A percentile compares a stretch with the other conserved stretches of the same genome.
Evolutionary conservation across 1,139 yeast genomes (phyloP).

Genomic region (Magnusiomyces clavatus): DNA sequence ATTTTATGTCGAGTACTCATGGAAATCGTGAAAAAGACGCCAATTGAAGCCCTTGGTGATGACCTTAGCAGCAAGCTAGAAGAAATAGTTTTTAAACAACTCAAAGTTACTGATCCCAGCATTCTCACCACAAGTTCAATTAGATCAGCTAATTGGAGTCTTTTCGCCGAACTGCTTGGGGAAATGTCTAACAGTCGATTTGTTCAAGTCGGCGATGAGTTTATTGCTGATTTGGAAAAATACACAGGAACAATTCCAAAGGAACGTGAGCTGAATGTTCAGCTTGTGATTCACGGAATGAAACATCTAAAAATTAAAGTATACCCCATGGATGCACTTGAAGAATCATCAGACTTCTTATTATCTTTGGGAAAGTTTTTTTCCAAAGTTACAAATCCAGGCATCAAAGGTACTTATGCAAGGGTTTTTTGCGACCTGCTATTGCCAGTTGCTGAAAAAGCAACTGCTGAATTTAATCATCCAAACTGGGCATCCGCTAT

Average conservation of each 20-base stretch:
- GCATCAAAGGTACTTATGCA: conserved; percentile 65
- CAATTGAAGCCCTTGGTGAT: conserved; percentile 62
- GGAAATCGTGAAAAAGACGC: conserved; percentile 85
- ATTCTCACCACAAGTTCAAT: conserved; percentile 58
- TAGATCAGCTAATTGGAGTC: conserved; percentile 87
- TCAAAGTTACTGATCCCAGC: conserved; percentile 79
- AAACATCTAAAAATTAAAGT: conserved; percentile 64
- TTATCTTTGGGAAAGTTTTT: conserved; percentile 83
- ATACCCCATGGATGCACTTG: conserved; percentile 82
- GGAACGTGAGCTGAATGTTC: conserved; percentile 66
- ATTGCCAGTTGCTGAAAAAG: conserved; percentile 71
- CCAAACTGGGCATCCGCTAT: conserved; percentile 92
- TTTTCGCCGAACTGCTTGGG: conserved; percentile 83
- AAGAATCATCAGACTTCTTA: conserved; percentile 86
- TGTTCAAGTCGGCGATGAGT: conserved; percentile 82
- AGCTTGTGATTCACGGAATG: conserved; percentile 85
- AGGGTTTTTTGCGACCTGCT: conserved; percentile 72
- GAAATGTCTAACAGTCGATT: conserved; percentile 82
- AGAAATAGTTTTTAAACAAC: conserved; percentile 86
- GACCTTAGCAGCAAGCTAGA: conserved; percentile 80
- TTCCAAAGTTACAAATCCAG: conserved; percentile 46
- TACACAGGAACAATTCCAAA: conserved; percentile 40
- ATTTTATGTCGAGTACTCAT: conserved; percentile 88
- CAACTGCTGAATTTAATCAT: conserved; percentile 92
- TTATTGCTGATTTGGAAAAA: conserved; percentile 86